A percentile compares a stretch with the other conserved stretches of the same genome.
phyloP scores from a whole-genome alignment of 768 basidiomycete species.

The Daedaleopsis nitida region DNA sequence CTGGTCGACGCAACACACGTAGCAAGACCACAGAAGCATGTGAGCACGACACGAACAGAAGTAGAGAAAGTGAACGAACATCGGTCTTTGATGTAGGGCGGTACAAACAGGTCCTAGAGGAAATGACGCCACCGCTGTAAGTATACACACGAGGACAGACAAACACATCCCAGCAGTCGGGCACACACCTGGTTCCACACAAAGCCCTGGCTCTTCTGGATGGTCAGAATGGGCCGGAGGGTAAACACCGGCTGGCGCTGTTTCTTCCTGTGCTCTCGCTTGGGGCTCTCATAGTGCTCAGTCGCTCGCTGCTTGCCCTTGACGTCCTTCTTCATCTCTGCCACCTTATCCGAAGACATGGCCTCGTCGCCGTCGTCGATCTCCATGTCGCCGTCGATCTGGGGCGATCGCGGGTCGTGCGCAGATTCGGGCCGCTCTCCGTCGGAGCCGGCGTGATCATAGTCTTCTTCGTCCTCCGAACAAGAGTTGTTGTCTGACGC shows the following conservation, averaged over 20 bases:
- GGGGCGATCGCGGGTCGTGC: constrained; percentile 34
- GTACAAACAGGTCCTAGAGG: constrained; percentile 80
- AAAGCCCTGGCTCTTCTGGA: constrained; percentile 85
- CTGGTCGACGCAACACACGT: constrained; percentile 37
- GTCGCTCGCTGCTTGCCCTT: constrained; percentile 84
- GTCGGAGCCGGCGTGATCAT: constrained; percentile 35
- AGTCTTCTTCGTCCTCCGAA: constrained; percentile 77
- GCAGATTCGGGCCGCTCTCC: constrained; percentile 24
- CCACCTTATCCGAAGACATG: constrained; percentile 38
- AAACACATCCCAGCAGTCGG: background rate
- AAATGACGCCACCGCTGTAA: background rate
- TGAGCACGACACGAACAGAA: constrained; percentile 22
- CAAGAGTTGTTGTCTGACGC: constrained; percentile 65
- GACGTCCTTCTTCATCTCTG: constrained; percentile 55
- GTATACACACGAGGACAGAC: background rate
- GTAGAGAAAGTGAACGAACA: constrained; percentile 54
- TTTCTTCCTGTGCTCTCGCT: constrained; percentile 54
- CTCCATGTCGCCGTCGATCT: constrained; percentile 52
- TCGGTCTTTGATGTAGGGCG: constrained; percentile 88
- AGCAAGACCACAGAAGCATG: constrained; percentile 14
- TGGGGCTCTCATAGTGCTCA: constrained; percentile 57
- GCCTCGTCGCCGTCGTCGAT: constrained; percentile 42
- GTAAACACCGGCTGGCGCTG: constrained; percentile 57
- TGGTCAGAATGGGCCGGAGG: constrained; percentile 82
- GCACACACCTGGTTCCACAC: constrained; percentile 84